Conservation (phyloP, 441 rosid genomes). For the Cnidoscolus chayamansa region DNA sequence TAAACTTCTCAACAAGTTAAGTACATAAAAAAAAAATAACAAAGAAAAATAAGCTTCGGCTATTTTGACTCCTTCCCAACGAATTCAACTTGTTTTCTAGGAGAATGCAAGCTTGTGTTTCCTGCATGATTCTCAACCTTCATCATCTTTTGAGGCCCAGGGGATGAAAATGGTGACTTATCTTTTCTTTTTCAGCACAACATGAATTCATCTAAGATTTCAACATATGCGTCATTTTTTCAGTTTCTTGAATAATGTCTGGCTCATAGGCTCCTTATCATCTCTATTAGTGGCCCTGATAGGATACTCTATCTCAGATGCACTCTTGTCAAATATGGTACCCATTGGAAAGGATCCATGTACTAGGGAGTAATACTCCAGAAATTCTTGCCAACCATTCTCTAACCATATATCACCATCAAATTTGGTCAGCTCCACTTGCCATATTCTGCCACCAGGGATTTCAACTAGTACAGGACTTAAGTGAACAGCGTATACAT, state of each 20-base stretch:
- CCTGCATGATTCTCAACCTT: not conserved
- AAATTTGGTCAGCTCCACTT: slow-evolving; percentile 18
- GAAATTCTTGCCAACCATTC: slow-evolving; percentile 47
- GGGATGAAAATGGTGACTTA: slow-evolving; percentile 1
- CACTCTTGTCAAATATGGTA: slow-evolving; percentile 28
- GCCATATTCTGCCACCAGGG: slow-evolving; percentile 30
- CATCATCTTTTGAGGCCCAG: not conserved
- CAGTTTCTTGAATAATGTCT: not conserved
- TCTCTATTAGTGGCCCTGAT: not conserved
- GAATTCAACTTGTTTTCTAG: not conserved
- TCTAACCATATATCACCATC: slow-evolving; percentile 42
- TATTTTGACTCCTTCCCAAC: not conserved
- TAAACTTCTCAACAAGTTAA: no score
- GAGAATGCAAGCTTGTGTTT: no score
- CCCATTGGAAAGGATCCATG: slow-evolving; percentile 31
- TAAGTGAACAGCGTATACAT: no score
- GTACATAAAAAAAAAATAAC: no score
- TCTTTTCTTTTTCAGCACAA: not conserved
- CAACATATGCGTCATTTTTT: not conserved
- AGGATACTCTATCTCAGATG: slow-evolving; percentile 32
- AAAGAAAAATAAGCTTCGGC: not conserved
- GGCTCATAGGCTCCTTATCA: not conserved
- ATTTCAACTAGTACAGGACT: slow-evolving; percentile 23
- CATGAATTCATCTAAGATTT: not conserved
- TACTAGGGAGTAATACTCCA: slow-evolving; percentile 33